A percentile compares a stretch with the other conserved stretches of the same genome.
phyloP scores from a whole-genome alignment of 1,284 basidiomycete genomes.

The Neotropicomus parvogracilis region DNA sequence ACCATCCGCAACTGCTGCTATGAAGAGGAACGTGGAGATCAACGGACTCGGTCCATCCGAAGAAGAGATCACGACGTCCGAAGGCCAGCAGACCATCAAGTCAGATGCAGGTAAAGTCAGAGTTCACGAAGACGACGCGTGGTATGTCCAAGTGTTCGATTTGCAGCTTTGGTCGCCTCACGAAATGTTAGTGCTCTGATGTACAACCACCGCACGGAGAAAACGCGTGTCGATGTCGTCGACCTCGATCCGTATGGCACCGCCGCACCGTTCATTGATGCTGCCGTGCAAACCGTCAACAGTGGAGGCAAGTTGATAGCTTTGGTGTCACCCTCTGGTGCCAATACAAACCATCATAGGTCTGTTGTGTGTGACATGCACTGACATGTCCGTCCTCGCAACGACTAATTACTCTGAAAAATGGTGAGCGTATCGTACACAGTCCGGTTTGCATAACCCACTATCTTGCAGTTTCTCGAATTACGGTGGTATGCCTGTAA shows the following conservation, averaged over 20 bases:
- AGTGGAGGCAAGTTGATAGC: conserved; percentile 66
- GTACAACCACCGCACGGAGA: conserved; percentile 81
- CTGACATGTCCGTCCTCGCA: conserved; percentile 91
- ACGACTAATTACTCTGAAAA: conserved; percentile 96
- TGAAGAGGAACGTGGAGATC: conserved; percentile 85
- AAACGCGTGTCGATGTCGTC: conserved; percentile 83
- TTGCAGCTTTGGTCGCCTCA: background rate
- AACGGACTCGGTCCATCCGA: conserved; percentile 67
- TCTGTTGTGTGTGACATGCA: conserved; percentile 93
- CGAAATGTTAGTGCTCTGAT: conserved; percentile 65
- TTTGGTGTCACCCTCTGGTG: conserved; percentile 1
- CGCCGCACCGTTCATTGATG: conserved; percentile 94
- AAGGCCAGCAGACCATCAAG: conserved; percentile 16
- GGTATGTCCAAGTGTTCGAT: conserved; percentile 45
- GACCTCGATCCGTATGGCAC: conserved; percentile 98
- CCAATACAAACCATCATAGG: conserved; percentile 38
- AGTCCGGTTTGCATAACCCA: background rate
- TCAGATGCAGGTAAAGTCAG: conserved; percentile 55
- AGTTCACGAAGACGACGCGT: conserved; percentile 92
- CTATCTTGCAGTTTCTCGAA: conserved; percentile 74
- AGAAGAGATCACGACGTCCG: conserved; percentile 18
- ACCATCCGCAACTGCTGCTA: conserved; percentile 78
- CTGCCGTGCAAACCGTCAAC: conserved; percentile 87
- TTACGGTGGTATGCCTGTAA: conserved; percentile 92
- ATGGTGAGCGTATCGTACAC: conserved; percentile 53